Conservation (phyloP, 2,329 filamentous ascomycete genomes). For the Domatiomyces globalis region DNA sequence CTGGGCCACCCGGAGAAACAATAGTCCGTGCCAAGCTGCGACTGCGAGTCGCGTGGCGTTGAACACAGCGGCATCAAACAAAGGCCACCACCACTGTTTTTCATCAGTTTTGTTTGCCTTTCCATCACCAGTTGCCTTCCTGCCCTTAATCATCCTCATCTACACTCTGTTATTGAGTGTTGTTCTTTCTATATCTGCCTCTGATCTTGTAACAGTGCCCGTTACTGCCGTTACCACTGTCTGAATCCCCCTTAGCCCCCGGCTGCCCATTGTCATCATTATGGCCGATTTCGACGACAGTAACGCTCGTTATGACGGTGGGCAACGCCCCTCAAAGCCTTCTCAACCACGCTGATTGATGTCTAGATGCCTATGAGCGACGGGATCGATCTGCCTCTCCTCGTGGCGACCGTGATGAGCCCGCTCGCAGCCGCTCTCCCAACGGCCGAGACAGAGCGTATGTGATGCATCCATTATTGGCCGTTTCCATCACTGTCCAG, state of each 20-base stretch:
- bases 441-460: conserved; percentile 45
- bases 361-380: conserved; percentile 39
- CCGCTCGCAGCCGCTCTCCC: conserved; percentile 51
- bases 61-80: not conserved
- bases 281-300: conserved; percentile 52
- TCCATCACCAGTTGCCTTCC: not conserved
- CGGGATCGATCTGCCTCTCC: conserved; percentile 55
- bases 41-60: not conserved
- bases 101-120: not conserved
- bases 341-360: conserved; percentile 6
- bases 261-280: conserved; percentile 5
- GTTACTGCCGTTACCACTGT: not conserved
- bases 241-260: not conserved
- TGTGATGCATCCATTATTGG: conserved; percentile 9
- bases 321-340: conserved; percentile 17
- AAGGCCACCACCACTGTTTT: not conserved
- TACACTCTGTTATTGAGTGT: not conserved
- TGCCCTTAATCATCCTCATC: not conserved
- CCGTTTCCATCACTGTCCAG: not conserved
- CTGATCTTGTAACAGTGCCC: not conserved
- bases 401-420: conserved; percentile 42
- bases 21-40: not conserved
- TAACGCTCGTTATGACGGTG: conserved; percentile 53
- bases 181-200: not conserved
- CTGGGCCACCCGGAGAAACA: not conserved